Percentiles rank a stretch among this genome's conserved stretches.
Evolutionary conservation across 2,329 filamentous ascomycete genomes (phyloP).

Genomic region (Cadophora luteo-olivacea): DNA sequence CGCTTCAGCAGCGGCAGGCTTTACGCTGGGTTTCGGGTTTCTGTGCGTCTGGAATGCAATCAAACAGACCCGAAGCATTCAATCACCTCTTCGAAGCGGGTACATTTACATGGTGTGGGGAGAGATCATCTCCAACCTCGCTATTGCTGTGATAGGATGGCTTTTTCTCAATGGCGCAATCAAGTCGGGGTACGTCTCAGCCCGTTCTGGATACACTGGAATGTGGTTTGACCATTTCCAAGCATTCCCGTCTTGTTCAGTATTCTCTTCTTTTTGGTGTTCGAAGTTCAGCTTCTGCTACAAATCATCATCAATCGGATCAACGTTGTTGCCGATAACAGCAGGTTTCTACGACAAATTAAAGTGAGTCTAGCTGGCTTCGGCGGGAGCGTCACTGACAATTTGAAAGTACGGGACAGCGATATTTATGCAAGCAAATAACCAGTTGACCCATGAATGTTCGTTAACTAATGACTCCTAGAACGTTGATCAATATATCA

Average conservation of each 20-base stretch:
- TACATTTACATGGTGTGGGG: background rate
- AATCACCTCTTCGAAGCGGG: background rate
- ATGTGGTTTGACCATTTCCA: background rate
- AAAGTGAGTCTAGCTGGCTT: background rate
- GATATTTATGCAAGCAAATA: background rate
- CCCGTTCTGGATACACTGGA: background rate
- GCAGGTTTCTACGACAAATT: background rate
- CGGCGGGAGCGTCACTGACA: background rate
- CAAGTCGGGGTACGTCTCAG: background rate
- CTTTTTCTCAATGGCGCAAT: background rate
- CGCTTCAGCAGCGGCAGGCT: background rate
- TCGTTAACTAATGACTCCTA: background rate
- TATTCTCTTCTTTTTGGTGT: background rate
- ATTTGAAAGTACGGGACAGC: background rate
- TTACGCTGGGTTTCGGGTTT: background rate
- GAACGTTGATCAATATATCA: background rate
- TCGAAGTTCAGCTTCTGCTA: background rate
- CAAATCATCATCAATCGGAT: background rate
- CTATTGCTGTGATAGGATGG: background rate
- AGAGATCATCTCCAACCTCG: background rate
- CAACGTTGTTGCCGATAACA: background rate
- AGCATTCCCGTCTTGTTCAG: background rate
- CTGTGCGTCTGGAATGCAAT: background rate
- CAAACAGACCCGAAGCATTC: background rate
- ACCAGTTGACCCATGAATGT: background rate